Conservation (phyloP, 805 yeast species). For the Torulaspora microellipsoides region DNA sequence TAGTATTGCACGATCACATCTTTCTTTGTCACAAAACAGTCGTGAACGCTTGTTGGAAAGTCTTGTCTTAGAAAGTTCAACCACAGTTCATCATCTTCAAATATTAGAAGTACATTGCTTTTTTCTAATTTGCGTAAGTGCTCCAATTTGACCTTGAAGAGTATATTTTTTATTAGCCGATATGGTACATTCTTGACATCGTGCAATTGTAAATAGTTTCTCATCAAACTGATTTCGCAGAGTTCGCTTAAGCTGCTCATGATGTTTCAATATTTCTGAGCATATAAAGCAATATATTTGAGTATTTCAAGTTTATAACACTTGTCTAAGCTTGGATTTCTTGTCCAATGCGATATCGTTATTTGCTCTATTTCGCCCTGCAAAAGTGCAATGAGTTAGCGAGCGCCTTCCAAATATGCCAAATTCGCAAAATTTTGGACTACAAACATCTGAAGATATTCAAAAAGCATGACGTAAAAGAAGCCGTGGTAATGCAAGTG, state of each 20-base stretch:
- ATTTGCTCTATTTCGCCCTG: too few relatives aligned
- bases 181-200: conserved; percentile 35
- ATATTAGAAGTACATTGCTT: conserved; percentile 30
- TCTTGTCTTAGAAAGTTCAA: conserved; percentile 28
- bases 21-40: conserved; percentile 28
- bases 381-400: too few relatives aligned
- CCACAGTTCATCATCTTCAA: conserved; percentile 41
- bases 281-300: not conserved
- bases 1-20: conserved; percentile 22
- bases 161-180: conserved; percentile 29
- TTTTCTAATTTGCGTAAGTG: conserved; percentile 35
- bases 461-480: too few relatives aligned
- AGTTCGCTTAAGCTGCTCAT: conserved; percentile 19
- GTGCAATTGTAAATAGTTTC: conserved; percentile 21
- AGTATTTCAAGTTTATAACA: not conserved
- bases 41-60: conserved; percentile 35
- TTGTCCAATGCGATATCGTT: too few relatives aligned
- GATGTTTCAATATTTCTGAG: not conserved
- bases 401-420: too few relatives aligned
- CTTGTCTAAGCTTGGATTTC: not conserved
- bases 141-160: conserved; percentile 28
- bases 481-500: too few relatives aligned
- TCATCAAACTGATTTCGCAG: conserved; percentile 25
- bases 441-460: too few relatives aligned
- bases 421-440: too few relatives aligned